These are phyloP conservation scores for Cotoneaster glaucophyllus DNA, from an alignment of 306 rosid genomes.

Conservation along the genomic window DNA sequence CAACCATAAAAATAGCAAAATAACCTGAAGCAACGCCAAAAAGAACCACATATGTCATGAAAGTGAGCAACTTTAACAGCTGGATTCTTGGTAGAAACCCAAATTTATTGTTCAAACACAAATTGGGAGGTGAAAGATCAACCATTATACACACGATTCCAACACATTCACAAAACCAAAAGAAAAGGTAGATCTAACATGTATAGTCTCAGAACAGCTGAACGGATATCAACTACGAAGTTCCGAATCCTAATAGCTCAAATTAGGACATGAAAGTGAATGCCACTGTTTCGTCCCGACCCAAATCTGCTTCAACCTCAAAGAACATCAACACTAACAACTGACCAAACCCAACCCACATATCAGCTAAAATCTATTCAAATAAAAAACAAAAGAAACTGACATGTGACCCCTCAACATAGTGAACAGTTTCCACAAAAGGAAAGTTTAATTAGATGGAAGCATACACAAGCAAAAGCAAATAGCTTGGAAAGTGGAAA, in stretches of 20 bases:
- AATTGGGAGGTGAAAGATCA: background rate
- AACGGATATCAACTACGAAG: background rate
- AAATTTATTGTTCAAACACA: background rate
- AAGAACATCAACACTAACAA: background rate
- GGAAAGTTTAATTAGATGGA: background rate
- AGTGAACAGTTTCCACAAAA: constrained; percentile 9
- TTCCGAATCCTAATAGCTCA: background rate
- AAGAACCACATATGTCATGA: background rate
- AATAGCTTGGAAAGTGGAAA: constrained; percentile 7
- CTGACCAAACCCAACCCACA: constrained; percentile 3
- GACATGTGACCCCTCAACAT: constrained; percentile 8
- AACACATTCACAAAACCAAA: background rate
- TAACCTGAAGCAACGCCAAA: constrained; percentile 42
- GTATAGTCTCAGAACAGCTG: background rate
- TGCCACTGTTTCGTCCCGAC: background rate
- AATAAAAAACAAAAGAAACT: background rate
- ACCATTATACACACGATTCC: background rate
- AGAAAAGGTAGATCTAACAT: constrained; percentile 21
- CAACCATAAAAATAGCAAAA: constrained; percentile 48
- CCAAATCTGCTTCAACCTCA: constrained; percentile 9
- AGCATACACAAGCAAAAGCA: background rate
- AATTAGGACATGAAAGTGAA: background rate
- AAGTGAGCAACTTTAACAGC: background rate
- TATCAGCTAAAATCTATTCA: constrained; percentile 3
- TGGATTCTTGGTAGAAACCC: background rate